Evolutionary conservation across 2,329 filamentous ascomycete genomes (phyloP).

Genomic region (Ophiostoma tasmaniense): DNA sequence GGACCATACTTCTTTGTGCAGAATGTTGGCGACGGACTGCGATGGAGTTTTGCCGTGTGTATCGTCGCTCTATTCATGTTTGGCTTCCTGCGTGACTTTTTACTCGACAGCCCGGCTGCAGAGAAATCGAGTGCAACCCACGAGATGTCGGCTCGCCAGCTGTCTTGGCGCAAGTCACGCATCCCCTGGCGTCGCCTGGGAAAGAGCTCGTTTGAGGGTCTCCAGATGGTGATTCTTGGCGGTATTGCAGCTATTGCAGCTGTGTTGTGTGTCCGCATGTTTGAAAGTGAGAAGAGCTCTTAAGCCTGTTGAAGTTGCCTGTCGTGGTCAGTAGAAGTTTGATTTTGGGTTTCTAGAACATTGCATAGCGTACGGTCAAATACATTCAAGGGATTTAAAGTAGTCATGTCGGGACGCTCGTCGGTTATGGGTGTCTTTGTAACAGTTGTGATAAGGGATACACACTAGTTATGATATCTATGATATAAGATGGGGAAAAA

Average conservation of each 20-base stretch:
- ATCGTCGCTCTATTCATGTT: conserved; percentile 27
- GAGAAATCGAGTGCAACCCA: not conserved
- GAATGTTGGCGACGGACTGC: conserved; percentile 25
- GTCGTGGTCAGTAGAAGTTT: no score
- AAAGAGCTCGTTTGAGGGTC: conserved; percentile 24
- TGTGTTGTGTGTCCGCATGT: conserved; percentile 26
- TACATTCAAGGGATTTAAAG: no score
- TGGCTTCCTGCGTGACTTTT: conserved; percentile 26
- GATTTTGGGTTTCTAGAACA: not conserved
- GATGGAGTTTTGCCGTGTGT: conserved; percentile 29
- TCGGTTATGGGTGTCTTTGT: not conserved
- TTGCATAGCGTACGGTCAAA: not conserved
- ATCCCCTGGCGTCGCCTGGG: conserved; percentile 22
- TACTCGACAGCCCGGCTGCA: conserved; percentile 13
- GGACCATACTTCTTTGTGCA: conserved; percentile 27
- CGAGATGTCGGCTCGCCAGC: not conserved
- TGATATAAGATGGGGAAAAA: not conserved
- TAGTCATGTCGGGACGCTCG: not conserved
- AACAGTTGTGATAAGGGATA: not conserved
- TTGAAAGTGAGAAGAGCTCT: conserved; percentile 19
- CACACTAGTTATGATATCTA: not conserved
- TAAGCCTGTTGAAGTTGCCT: not conserved
- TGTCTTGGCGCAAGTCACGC: conserved; percentile 3
- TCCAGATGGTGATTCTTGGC: conserved; percentile 28
- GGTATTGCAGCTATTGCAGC: conserved; percentile 27